Evolutionary conservation across 2,329 filamentous ascomycete genomes (phyloP).

Genomic region (Fusarium sacchari): DNA sequence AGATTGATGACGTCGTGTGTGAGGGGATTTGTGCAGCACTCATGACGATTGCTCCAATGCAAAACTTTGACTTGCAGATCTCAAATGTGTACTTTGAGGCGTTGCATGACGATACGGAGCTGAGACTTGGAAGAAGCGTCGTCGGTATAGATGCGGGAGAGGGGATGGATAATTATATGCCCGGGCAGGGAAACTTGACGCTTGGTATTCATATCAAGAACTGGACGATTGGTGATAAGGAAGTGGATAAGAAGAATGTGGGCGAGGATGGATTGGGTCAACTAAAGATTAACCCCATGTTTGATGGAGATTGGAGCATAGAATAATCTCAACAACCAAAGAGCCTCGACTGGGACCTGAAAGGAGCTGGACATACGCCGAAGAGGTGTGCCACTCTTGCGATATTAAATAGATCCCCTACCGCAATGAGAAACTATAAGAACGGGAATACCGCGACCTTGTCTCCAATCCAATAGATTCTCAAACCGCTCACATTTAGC

Average conservation of each 20-base stretch:
- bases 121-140: not conserved
- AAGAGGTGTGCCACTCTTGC: not conserved
- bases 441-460: not conserved
- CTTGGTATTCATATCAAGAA: not conserved
- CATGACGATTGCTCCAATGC: not conserved
- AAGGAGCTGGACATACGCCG: fast-evolving
- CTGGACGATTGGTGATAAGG: not conserved
- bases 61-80: not conserved
- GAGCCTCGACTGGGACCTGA: not conserved
- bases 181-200: not conserved
- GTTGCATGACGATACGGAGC: not conserved
- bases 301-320: not conserved
- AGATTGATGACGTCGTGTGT: not conserved
- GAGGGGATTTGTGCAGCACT: not conserved
- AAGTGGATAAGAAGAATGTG: not conserved
- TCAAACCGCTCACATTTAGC: not conserved
- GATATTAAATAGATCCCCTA: not conserved
- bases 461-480: not conserved
- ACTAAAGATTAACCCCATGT: not conserved
- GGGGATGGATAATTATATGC: not conserved
- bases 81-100: not conserved
- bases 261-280: not conserved
- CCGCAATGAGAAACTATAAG: not conserved
- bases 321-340: not conserved
- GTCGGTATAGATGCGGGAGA: not conserved